Conservation (phyloP, 139 green algal species). For the Tetradesmus obliquus region DNA sequence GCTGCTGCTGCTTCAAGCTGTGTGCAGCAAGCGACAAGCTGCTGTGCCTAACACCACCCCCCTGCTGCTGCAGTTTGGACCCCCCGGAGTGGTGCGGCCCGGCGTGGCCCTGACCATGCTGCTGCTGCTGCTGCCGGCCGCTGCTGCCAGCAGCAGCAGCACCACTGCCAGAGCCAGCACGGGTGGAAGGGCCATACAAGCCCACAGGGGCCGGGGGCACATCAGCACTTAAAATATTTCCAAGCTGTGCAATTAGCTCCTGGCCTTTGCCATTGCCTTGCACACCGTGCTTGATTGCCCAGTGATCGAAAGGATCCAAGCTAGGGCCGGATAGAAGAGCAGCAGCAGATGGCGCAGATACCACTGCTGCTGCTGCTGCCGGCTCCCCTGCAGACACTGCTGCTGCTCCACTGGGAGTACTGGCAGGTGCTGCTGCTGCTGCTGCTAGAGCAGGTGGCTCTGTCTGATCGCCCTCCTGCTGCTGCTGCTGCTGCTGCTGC, state of each 20-base stretch:
- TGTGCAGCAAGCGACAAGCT: neutral
- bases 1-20: neutral
- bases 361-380: neutral
- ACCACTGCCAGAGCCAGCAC: neutral
- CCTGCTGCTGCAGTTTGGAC: conserved; percentile 20
- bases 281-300: neutral
- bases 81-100: neutral
- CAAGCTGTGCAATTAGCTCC: neutral
- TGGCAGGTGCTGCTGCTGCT: neutral
- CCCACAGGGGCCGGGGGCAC: conserved; percentile 20
- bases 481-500: neutral
- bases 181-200: conserved; percentile 9
- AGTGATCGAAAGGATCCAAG: conserved; percentile 25
- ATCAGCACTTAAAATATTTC: conserved; percentile 2
- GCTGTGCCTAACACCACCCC: neutral
- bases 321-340: neutral
- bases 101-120: neutral
- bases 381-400: neutral
- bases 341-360: neutral
- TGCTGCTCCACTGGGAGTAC: neutral
- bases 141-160: neutral
- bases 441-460: too few relatives aligned
- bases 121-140: neutral
- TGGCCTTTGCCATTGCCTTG: neutral
- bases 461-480: neutral